Evolutionary conservation across 2,329 filamentous ascomycete genomes (phyloP).

Genomic region (Fusarium sp.): DNA sequence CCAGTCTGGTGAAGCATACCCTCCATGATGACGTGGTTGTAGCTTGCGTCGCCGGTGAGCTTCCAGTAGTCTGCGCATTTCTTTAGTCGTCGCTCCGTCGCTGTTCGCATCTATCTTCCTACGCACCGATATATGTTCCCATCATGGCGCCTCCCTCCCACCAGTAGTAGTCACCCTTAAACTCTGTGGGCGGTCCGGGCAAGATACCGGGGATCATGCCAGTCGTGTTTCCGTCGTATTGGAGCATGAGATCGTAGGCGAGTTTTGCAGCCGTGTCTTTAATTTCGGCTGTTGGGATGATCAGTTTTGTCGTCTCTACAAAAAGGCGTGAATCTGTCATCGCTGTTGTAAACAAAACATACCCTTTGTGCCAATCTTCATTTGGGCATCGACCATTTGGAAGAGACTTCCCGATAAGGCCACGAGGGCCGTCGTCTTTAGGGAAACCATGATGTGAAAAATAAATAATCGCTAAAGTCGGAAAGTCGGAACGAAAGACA

Average conservation of each 20-base stretch:
- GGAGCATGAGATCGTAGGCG: slow-evolving; percentile 61
- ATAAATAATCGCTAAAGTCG: background rate
- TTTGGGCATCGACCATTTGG: slow-evolving; percentile 36
- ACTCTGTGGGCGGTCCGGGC: slow-evolving; percentile 61
- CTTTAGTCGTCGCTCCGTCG: background rate
- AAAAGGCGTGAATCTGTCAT: background rate
- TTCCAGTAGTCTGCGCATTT: slow-evolving; percentile 68
- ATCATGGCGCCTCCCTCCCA: slow-evolving; percentile 79
- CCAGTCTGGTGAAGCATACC: slow-evolving; percentile 70
- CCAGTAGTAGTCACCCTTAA: slow-evolving; percentile 73
- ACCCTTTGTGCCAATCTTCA: slow-evolving; percentile 48
- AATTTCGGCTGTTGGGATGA: slow-evolving; percentile 53
- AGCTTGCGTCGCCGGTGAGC: slow-evolving; percentile 71
- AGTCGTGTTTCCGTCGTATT: slow-evolving; percentile 62
- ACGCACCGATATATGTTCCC: slow-evolving; percentile 67
- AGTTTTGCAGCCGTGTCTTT: slow-evolving; percentile 57
- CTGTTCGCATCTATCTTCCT: too few relatives aligned
- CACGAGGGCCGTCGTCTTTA: slow-evolving; percentile 1
- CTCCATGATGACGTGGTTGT: slow-evolving; percentile 67
- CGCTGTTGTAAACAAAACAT: background rate
- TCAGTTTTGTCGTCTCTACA: background rate
- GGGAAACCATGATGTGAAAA: slow-evolving; percentile 3
- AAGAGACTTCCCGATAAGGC: slow-evolving; percentile 27
- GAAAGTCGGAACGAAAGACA: background rate
- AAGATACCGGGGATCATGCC: slow-evolving; percentile 67